phyloP scores from a whole-genome alignment of 2,329 filamentous ascomycete genomes.

The Purpureocillium takamizusanense region DNA sequence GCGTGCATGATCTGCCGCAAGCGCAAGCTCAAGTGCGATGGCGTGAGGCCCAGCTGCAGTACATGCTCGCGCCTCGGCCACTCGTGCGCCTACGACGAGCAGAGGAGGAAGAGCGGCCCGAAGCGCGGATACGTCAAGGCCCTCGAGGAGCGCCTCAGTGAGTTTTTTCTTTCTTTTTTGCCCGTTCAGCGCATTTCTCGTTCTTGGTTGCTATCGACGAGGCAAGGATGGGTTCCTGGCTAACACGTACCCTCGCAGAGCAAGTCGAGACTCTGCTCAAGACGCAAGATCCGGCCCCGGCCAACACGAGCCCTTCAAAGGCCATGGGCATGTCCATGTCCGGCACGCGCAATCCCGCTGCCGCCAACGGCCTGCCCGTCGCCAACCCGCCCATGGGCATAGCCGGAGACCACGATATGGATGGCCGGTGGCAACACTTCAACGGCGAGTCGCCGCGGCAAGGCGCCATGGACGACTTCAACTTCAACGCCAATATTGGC shows the following conservation, averaged over 20 bases:
- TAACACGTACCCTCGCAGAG: constrained; percentile 41
- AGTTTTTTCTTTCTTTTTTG: no score
- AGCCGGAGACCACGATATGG: constrained; percentile 36
- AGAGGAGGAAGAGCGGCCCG: constrained; percentile 86
- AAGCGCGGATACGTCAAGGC: constrained; percentile 94
- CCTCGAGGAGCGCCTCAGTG: constrained; percentile 84
- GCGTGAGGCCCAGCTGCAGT: constrained; percentile 72
- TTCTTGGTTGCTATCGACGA: background rate
- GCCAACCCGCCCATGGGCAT: constrained; percentile 38
- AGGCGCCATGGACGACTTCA: constrained; percentile 45
- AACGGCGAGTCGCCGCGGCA: constrained; percentile 43
- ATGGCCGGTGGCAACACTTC: constrained; percentile 45
- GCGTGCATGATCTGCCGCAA: constrained; percentile 92
- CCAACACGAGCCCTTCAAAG: constrained; percentile 19
- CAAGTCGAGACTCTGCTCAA: constrained; percentile 90
- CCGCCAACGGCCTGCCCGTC: constrained; percentile 23
- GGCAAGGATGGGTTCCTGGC: background rate
- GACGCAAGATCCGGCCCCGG: constrained; percentile 45
- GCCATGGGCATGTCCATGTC: constrained; percentile 17
- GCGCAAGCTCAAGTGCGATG: constrained; percentile 86
- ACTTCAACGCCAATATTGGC: constrained; percentile 40
- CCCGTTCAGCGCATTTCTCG: background rate
- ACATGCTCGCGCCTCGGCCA: constrained; percentile 84
- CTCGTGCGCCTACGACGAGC: constrained; percentile 83
- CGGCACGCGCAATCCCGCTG: constrained; percentile 12